Evolutionary conservation across 805 yeast species (phyloP), one percentile per base, ranked within the genome.

Genomic region (Metschnikowia shivogae): DNA sequence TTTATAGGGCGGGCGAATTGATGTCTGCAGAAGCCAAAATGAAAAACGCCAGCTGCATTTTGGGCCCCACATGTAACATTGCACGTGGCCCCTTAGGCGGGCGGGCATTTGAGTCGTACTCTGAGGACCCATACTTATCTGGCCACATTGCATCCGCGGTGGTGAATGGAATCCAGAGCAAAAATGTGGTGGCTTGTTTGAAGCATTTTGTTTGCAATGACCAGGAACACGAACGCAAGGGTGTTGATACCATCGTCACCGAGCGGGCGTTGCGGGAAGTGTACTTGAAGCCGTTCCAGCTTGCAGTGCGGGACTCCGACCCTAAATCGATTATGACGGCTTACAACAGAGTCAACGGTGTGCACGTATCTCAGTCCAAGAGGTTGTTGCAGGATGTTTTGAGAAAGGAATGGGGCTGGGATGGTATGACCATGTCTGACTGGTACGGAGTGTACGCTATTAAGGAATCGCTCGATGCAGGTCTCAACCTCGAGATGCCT

Each of bases 191-290:
- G 39, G 83, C 85, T 8, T 74, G 81, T 30, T 65, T 81, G 54
- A 82, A 82, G 62, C 87, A 82, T 60, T 82, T 61, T 59, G 83
- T 78, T 17, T 74, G 82, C 57, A 82, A 82, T 49, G 86, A 82
- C 54, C 74, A 72, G 57, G 87, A 82, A 57, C 74, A 78, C 45
- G 76, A 77, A 45, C 63, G 87, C 47, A 65, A 60, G 44, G 61
- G 71, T 3, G 71, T 76, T 31, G 73, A 80, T 56, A 64, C 81
- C 6, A 59, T 73, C 19, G 64, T 82, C 40, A 65, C 82, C 1
- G 79, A 77, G 54, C 66, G 87, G 56, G 86, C 87, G 3, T 63
- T 82, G 48, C 72, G 87, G 56, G 87, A 82, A 60, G 73, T 82
- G 44, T 82, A 82, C 60, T 65, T 82, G 57, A 72, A 72, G 51